phyloP scores from a whole-genome alignment of 192 early-diverging fungal species.

The Coemansia sp. region DNA sequence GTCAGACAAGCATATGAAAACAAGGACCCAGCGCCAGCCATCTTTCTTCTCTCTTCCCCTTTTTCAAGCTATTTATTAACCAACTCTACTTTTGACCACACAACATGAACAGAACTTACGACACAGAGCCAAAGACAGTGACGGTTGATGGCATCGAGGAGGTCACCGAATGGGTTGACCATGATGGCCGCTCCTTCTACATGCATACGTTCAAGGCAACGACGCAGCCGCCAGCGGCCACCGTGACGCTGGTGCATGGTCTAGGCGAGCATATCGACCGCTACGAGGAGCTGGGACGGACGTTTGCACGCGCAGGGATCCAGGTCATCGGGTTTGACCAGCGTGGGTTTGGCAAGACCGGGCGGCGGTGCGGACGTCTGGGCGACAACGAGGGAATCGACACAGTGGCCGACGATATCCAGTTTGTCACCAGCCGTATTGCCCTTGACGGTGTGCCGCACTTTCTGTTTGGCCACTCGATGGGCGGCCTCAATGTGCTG shows the following conservation, averaged over 20 bases:
- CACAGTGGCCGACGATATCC: conserved; percentile 46
- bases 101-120: too few relatives aligned
- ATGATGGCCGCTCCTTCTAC: conserved; percentile 29
- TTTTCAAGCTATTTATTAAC: too few relatives aligned
- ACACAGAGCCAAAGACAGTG: conserved; percentile 7
- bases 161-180: conserved; percentile 31
- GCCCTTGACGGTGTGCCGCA: conserved; percentile 42
- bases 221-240: conserved; percentile 44
- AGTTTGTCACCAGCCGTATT: conserved; percentile 34
- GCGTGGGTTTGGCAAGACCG: conserved; percentile 63
- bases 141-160: conserved; percentile 33
- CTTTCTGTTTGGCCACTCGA: conserved; percentile 63
- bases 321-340: conserved; percentile 59
- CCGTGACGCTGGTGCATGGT: conserved; percentile 59
- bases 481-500: conserved; percentile 51
- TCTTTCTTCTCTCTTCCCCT: too few relatives aligned
- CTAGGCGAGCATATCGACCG: conserved; percentile 64
- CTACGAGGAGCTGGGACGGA: conserved; percentile 55
- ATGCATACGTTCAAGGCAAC: conserved; percentile 30
- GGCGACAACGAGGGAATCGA: conserved; percentile 53
- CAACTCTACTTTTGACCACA: too few relatives aligned
- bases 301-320: conserved; percentile 57
- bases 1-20: too few relatives aligned
- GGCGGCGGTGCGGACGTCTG: conserved; percentile 38
- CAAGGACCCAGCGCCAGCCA: too few relatives aligned